phyloP scores from a whole-genome alignment of 768 basidiomycete genomes.

The Boletus coccyginus region DNA sequence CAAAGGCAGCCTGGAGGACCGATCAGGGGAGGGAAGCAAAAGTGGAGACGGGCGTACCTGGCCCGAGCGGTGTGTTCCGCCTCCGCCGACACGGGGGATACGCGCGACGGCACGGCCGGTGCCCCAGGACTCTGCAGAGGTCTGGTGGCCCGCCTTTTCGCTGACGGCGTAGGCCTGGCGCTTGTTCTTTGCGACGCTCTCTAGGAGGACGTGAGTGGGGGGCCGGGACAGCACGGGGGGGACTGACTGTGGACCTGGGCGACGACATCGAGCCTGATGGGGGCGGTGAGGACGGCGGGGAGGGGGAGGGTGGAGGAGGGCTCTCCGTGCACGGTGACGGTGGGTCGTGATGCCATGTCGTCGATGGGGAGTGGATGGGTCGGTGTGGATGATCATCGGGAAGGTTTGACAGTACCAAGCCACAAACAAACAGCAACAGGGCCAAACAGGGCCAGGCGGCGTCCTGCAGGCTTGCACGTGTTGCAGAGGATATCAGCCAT shows the following conservation, averaged over 20 bases:
- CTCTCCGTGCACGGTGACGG: constrained; percentile 87
- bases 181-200: constrained; percentile 97
- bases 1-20: constrained; percentile 81
- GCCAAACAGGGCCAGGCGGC: constrained; percentile 28
- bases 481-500: constrained; percentile 25
- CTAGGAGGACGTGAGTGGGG: constrained; percentile 39
- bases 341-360: constrained; percentile 89
- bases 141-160: constrained; percentile 99
- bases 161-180: constrained; percentile 96
- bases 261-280: constrained; percentile 98
- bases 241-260: constrained; percentile 97
- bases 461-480: constrained; percentile 31
- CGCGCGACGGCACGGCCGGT: constrained; percentile 99
- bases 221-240: not conserved
- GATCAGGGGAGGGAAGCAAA: not conserved
- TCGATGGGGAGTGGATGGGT: constrained; percentile 1
- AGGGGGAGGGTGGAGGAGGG: constrained; percentile 86
- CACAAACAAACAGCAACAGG: constrained; percentile 20
- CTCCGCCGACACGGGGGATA: constrained; percentile 99
- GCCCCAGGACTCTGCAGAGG: constrained; percentile 99
- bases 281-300: constrained; percentile 95
- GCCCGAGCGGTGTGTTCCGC: constrained; percentile 97
- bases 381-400: constrained; percentile 31
- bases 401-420: constrained; percentile 40
- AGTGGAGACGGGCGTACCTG: constrained; percentile 49